Conservation (phyloP, 129 eudicot species). For the Pseudognaphalium luteoalbum region DNA sequence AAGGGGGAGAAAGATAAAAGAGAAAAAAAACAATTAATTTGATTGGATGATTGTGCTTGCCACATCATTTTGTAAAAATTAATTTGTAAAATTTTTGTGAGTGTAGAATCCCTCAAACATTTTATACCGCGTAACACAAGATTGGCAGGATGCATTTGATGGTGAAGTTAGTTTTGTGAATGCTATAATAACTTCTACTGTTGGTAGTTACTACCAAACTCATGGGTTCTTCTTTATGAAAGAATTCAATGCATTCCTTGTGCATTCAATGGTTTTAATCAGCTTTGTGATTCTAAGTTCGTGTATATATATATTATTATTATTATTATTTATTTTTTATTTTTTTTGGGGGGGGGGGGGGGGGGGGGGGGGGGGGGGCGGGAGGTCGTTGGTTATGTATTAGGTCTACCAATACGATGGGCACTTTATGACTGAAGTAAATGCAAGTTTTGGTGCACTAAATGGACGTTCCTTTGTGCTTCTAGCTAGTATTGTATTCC, state of each 20-base stretch:
- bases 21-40: too few relatives aligned
- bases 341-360: too few relatives aligned
- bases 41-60: too few relatives aligned
- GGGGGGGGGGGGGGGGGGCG: too few relatives aligned
- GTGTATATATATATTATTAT: too few relatives aligned
- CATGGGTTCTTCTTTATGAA: constrained; percentile 26
- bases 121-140: too few relatives aligned
- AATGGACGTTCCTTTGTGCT: too few relatives aligned
- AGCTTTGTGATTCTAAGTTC: constrained; percentile 21
- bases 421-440: constrained; percentile 15
- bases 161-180: constrained; percentile 26
- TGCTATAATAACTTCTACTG: constrained; percentile 22
- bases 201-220: constrained; percentile 27
- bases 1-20: too few relatives aligned
- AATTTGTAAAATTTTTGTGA: too few relatives aligned
- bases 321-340: neutral
- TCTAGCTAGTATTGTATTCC: neutral
- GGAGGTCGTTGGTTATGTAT: neutral
- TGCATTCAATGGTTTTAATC: constrained; percentile 18
- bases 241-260: constrained; percentile 22
- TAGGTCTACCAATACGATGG: constrained; percentile 31
- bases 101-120: too few relatives aligned
- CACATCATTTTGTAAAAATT: too few relatives aligned
- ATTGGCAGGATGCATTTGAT: constrained; percentile 18
- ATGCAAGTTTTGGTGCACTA: constrained; percentile 21